Percentiles rank a stretch among this genome's conserved stretches.
Evolutionary conservation across 306 rosid genomes (phyloP).

Genomic region (Luffa acutangula): DNA sequence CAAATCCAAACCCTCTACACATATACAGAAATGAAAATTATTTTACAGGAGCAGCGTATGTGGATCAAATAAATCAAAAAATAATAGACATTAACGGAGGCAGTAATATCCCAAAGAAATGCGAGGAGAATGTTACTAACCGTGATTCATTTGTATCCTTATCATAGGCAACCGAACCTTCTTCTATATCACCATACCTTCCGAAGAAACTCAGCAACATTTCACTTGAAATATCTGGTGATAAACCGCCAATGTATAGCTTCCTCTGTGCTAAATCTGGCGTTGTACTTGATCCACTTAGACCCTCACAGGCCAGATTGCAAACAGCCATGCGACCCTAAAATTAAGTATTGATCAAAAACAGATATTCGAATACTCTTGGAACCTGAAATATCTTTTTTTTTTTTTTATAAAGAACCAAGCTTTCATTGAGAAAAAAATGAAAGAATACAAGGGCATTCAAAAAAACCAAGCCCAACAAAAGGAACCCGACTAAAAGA

Average conservation of each 20-base stretch:
- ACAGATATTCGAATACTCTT: neutral
- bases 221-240: constrained; percentile 67
- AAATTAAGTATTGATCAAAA: constrained; percentile 1
- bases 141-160: constrained; percentile 65
- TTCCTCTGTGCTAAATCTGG: constrained; percentile 65
- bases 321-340: constrained; percentile 72
- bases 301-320: constrained; percentile 60
- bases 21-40: constrained; percentile 12
- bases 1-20: constrained; percentile 72
- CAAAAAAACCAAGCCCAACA: no score
- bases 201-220: constrained; percentile 43
- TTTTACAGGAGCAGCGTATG: neutral
- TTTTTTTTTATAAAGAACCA: no score
- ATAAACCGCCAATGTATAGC: constrained; percentile 66
- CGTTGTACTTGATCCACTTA: constrained; percentile 43
- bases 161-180: constrained; percentile 82
- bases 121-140: constrained; percentile 14
- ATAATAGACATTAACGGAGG: neutral
- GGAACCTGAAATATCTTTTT: neutral
- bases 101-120: neutral
- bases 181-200: constrained; percentile 70
- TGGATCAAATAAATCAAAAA: neutral
- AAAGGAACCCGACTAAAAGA: no score
- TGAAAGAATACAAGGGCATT: no score
- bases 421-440: no score